Evolutionary conservation across 805 yeast genomes (phyloP), one percentile per base, ranked within the genome.

Genomic region (Suhomyces emberorum): DNA sequence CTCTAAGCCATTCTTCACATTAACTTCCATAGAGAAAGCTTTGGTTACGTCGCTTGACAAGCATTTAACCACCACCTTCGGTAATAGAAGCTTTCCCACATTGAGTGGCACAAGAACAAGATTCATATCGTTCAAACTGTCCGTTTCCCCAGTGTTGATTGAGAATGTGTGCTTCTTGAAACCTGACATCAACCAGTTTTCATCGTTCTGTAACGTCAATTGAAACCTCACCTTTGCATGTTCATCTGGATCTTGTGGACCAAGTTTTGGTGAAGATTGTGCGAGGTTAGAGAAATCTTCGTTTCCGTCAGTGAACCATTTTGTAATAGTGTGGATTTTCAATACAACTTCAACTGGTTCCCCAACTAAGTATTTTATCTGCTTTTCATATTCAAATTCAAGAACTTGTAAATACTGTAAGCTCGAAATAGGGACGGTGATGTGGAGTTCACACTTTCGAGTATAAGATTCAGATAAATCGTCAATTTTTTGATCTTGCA

Each of bases 171-270:
- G 76, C 38, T 67, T 69, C 41, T 77, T 78, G 42, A 74, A 69
- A 0, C 98, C 98, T 4, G 87, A 78, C 4, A 88, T 63, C 3
- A 88, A 54, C 98, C 98, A 91, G 35, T 70, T 74, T 16, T 88
- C 96, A 43, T 70, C 74, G 18, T 73, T 70, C 12, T 61, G 56
- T 1, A 84, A 50, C 12, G 72, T 74, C 25, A 78, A 61, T 34
- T 67, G 66, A 48, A 74, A 77, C 9, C 9, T 7, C 7, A 20
- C 22, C 9, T 12, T 21, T 11, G 14, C 12, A 3, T 12, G 19
- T 29, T 12, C 11, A 26, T 41, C 11, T 33, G 14, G 23, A 11
- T 22, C n/a, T 15, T 15, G 16, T 8, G 25, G 21, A 7, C 12
- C 26, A 11, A 23, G n/a, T n/a, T 15, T 19, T 8, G 57, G 57